phyloP scores from a whole-genome alignment of 2,329 filamentous ascomycete species.

The Mycosphaerella sp. region DNA sequence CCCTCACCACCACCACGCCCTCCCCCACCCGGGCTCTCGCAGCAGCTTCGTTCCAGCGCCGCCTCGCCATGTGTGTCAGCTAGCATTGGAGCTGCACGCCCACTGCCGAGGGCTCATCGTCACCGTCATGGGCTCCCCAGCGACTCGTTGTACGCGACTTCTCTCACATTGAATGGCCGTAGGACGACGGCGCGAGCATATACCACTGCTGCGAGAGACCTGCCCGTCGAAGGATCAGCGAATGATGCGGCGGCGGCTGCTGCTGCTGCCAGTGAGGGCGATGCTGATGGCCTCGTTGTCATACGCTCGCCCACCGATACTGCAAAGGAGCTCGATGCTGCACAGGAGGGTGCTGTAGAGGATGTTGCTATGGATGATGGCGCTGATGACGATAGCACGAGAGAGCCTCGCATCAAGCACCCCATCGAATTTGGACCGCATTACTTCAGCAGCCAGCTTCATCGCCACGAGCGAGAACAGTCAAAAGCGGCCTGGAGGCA shows the following conservation, averaged over 20 bases:
- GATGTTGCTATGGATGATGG: too few species aligned
- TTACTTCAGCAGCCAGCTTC: constrained; percentile 3
- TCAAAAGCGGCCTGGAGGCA: background rate
- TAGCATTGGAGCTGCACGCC: background rate
- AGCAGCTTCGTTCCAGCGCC: background rate
- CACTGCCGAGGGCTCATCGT: too few species aligned
- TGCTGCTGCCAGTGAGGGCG: too few species aligned
- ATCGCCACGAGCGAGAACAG: background rate
- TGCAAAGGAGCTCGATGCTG: background rate
- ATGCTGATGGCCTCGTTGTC: background rate
- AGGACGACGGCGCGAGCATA: background rate
- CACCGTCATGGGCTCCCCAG: background rate
- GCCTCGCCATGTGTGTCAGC: background rate
- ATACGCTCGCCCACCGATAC: background rate
- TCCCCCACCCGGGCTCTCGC: background rate
- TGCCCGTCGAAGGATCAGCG: too few species aligned
- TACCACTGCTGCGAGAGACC: background rate
- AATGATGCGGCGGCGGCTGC: background rate
- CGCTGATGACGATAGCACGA: background rate
- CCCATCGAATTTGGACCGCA: background rate
- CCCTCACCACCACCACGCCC: too few species aligned
- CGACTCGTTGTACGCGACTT: background rate
- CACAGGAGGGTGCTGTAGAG: too few species aligned
- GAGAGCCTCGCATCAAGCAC: background rate
- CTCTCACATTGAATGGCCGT: background rate